These are phyloP conservation scores for Cryphonectria parasitica DNA, from an alignment of 2,329 filamentous ascomycete species.

Conservation along the genomic window DNA sequence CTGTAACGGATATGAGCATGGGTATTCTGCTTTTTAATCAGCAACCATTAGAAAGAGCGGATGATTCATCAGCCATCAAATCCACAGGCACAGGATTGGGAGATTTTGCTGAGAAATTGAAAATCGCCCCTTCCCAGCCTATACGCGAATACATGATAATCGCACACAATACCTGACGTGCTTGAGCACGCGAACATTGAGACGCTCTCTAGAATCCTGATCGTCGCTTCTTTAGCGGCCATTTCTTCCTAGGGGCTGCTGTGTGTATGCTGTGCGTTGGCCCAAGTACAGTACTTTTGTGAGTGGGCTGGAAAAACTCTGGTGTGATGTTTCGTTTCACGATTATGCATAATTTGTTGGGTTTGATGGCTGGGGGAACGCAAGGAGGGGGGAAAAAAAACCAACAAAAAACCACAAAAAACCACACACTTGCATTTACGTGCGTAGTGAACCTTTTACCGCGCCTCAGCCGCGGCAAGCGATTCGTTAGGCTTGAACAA, in stretches of 20 bases:
- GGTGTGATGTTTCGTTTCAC: background rate
- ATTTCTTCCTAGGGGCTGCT: background rate
- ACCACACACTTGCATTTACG: background rate
- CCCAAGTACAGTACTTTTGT: background rate
- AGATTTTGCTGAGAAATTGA: conserved; percentile 1
- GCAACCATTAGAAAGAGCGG: background rate
- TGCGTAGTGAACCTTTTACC: background rate
- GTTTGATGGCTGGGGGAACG: too few species aligned
- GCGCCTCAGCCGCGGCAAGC: background rate
- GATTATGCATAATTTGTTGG: background rate
- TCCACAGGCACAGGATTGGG: background rate
- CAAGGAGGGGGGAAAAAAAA: too few species aligned
- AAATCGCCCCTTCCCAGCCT: background rate
- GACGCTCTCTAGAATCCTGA: background rate
- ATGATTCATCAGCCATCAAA: conserved; percentile 5
- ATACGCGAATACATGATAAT: background rate
- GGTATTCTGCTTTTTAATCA: background rate
- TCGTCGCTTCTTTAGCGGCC: background rate
- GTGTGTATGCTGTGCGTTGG: background rate
- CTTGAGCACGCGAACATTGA: background rate
- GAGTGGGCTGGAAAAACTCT: background rate
- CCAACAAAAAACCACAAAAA: background rate
- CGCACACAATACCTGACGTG: conserved; percentile 3
- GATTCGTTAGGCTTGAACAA: background rate
- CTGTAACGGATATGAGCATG: background rate